These are phyloP conservation scores for Ceratocystis papillata DNA, from an alignment of 2,329 filamentous ascomycete species.

Conservation along the genomic window DNA sequence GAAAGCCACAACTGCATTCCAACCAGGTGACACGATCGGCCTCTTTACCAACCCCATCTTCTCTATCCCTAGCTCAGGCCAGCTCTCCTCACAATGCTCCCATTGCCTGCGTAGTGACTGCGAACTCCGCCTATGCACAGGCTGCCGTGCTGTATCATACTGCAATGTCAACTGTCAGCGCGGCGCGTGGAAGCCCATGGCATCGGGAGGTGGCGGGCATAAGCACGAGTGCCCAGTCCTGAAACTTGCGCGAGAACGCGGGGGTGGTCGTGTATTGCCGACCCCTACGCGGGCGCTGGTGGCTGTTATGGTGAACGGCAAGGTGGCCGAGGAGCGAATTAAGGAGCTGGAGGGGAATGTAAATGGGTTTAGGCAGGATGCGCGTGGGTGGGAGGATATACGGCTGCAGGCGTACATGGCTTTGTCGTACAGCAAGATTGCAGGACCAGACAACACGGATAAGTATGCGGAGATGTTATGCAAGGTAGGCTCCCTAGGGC, in stretches of 20 bases:
- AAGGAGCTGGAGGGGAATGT: conserved; percentile 40
- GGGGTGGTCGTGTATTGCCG: conserved; percentile 35
- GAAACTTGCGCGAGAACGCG: conserved; percentile 33
- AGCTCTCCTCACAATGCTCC: conserved; percentile 38
- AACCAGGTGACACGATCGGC: conserved; percentile 39
- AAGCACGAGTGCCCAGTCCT: conserved; percentile 44
- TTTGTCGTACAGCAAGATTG: conserved; percentile 34
- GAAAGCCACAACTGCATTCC: conserved; percentile 35
- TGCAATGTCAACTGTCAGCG: conserved; percentile 45
- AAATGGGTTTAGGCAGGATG: conserved; percentile 31
- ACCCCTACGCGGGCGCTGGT: conserved; percentile 46
- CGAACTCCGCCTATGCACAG: conserved; percentile 37
- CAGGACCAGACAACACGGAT: conserved; percentile 31
- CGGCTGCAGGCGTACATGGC: conserved; percentile 41
- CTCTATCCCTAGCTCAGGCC: conserved; percentile 39
- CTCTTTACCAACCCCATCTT: conserved; percentile 37
- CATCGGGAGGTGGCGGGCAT: conserved; percentile 33
- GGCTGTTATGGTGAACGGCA: conserved; percentile 38
- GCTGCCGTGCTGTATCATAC: conserved; percentile 45
- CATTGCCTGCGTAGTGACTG: conserved; percentile 37
- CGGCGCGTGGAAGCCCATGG: conserved; percentile 38
- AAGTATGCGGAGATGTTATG: conserved; percentile 41
- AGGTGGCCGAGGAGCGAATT: conserved; percentile 31
- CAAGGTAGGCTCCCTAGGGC: conserved; percentile 35
- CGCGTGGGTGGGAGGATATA: conserved; percentile 39